These are phyloP conservation scores for Cladosporium sp. DNA, from an alignment of 2,329 filamentous ascomycete species.

Conservation along the genomic window DNA sequence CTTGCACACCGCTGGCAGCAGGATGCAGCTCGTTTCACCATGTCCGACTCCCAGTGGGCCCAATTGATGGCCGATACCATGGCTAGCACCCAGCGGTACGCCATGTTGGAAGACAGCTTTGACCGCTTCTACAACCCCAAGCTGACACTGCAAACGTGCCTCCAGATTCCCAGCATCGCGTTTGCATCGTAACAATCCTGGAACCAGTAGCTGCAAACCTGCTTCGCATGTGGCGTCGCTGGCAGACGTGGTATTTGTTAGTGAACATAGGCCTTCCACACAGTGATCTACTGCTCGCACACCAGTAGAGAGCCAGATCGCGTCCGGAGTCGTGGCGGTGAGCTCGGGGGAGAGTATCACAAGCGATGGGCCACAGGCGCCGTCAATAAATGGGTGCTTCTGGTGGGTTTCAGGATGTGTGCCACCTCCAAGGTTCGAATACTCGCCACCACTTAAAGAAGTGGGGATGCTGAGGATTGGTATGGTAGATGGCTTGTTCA, in stretches of 20 bases:
- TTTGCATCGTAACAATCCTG: slow-evolving; percentile 40
- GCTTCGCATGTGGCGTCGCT: slow-evolving; percentile 29
- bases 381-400: slow-evolving; percentile 24
- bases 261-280: slow-evolving; percentile 51
- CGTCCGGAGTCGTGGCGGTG: slow-evolving; percentile 47
- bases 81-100: slow-evolving; percentile 37
- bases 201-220: slow-evolving; percentile 41
- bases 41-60: slow-evolving; percentile 55
- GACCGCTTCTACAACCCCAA: slow-evolving; percentile 44
- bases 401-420: slow-evolving; percentile 27
- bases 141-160: slow-evolving; percentile 45
- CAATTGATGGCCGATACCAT: slow-evolving; percentile 43
- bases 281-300: slow-evolving; percentile 56
- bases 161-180: slow-evolving; percentile 34
- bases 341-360: slow-evolving; percentile 56
- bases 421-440: slow-evolving; percentile 36
- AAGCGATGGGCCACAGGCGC: slow-evolving; percentile 44
- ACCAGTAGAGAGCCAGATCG: slow-evolving; percentile 56
- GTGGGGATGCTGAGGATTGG: slow-evolving; percentile 21
- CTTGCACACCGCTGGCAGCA: slow-evolving; percentile 53
- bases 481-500: slow-evolving; percentile 3
- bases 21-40: slow-evolving; percentile 57
- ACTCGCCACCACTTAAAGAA: slow-evolving; percentile 26
- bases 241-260: slow-evolving; percentile 27
- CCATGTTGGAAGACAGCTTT: slow-evolving; percentile 19